Evolutionary conservation across 1,284 basidiomycete species (phyloP).

Genomic region (Ganoderma boninense): DNA sequence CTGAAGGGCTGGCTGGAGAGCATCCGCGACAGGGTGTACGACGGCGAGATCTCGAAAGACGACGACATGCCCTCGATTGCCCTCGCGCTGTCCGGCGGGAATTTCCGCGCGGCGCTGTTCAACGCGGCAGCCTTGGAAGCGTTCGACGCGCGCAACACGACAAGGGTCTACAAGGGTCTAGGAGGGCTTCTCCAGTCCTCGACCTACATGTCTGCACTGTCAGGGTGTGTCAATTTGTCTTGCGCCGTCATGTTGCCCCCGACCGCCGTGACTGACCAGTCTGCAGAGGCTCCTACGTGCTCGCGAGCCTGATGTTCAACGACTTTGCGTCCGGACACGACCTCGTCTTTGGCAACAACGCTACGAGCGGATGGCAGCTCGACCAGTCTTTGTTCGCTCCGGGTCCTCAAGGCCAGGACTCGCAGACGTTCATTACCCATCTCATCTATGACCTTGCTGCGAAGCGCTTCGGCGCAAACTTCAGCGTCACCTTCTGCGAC

Average conservation of each 20-base stretch:
- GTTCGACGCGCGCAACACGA: slow-evolving; percentile 13
- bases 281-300: slow-evolving; percentile 17
- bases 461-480: slow-evolving; percentile 13
- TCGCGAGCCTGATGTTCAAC: slow-evolving; percentile 19
- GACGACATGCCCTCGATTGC: slow-evolving; percentile 10
- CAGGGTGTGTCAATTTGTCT: slow-evolving; percentile 8
- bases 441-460: slow-evolving; percentile 18
- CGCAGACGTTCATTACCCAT: slow-evolving; percentile 5
- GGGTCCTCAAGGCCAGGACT: slow-evolving; percentile 14
- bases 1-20: not conserved
- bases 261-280: not conserved
- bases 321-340: slow-evolving; percentile 9
- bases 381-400: slow-evolving; percentile 11
- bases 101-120: slow-evolving; percentile 18
- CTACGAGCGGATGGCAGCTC: slow-evolving; percentile 17
- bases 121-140: slow-evolving; percentile 8
- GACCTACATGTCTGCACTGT: slow-evolving; percentile 19
- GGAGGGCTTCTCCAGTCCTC: slow-evolving; percentile 20
- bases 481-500: slow-evolving; percentile 22
- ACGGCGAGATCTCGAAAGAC: not conserved
- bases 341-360: slow-evolving; percentile 17
- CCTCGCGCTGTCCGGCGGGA: slow-evolving; percentile 17
- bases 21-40: not conserved
- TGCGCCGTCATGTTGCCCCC: not conserved
- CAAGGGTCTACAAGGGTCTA: slow-evolving; percentile 15